phyloP scores from a whole-genome alignment of 148 eudicot species.

The Bassia scoparia region DNA sequence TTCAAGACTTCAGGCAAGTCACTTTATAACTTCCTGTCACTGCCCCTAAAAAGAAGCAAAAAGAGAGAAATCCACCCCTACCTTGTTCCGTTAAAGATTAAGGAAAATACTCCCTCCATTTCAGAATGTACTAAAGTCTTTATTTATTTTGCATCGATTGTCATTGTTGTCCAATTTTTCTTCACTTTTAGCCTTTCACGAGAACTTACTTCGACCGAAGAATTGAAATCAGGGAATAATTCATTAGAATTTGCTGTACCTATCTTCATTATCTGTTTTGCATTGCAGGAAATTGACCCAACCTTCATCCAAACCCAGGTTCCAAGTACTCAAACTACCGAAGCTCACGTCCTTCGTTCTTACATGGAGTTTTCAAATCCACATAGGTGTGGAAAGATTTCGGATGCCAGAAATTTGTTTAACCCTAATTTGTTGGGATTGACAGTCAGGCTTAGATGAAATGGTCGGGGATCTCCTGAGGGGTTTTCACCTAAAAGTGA shows the following conservation, averaged over 20 bases:
- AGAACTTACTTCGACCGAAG: neutral
- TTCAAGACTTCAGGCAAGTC: constrained; percentile 71
- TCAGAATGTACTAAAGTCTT: too few relatives aligned
- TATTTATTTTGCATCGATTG: too few relatives aligned
- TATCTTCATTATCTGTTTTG: neutral
- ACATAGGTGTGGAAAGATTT: constrained; percentile 86
- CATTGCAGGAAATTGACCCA: constrained; percentile 85
- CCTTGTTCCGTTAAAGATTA: too few relatives aligned
- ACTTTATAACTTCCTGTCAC: neutral
- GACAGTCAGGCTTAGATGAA: constrained; percentile 96
- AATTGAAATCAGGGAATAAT: neutral
- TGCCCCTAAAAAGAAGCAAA: neutral
- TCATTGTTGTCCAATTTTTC: too few relatives aligned
- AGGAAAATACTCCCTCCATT: too few relatives aligned
- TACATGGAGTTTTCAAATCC: constrained; percentile 76
- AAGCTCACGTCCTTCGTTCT: constrained; percentile 59
- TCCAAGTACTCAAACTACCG: constrained; percentile 43
- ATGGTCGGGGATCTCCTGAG: constrained; percentile 72
- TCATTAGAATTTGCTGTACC: constrained; percentile 3
- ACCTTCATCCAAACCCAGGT: constrained; percentile 62
- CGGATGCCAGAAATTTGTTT: constrained; percentile 90
- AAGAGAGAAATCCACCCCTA: too few relatives aligned
- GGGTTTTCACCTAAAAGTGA: constrained; percentile 48
- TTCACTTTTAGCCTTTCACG: neutral
- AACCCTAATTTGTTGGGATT: constrained; percentile 77